These are phyloP conservation scores for Gossypium lobatum DNA, from an alignment of 441 rosid species.

Conservation along the genomic window DNA sequence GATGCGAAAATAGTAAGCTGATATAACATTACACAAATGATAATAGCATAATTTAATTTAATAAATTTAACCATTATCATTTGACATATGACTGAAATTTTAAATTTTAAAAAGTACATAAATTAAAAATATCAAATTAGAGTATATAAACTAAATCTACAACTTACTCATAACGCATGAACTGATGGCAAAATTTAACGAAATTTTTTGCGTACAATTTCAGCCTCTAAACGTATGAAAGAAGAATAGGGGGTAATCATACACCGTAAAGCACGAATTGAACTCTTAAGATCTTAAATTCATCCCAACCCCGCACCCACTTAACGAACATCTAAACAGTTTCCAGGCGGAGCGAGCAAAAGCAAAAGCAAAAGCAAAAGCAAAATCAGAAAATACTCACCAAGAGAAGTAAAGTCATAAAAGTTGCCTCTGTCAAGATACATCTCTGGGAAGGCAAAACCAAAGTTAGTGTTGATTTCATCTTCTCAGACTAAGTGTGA, in stretches of 20 bases:
- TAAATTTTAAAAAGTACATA: too few species aligned
- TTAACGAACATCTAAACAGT: neutral
- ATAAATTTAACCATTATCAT: too few species aligned
- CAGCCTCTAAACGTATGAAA: neutral
- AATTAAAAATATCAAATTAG: too few species aligned
- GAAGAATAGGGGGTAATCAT: neutral
- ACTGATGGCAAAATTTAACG: too few species aligned
- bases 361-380: neutral
- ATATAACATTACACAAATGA: too few species aligned
- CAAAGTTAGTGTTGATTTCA: constrained; percentile 12
- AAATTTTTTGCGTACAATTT: neutral
- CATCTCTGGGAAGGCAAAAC: constrained; percentile 53
- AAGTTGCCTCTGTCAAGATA: constrained; percentile 90
- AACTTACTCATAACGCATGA: too few species aligned
- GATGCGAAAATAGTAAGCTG: neutral
- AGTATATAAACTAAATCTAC: too few species aligned
- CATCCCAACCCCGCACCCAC: neutral
- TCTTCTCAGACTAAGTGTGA: constrained; percentile 3
- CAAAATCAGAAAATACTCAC: constrained; percentile 37
- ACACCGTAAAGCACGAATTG: neutral
- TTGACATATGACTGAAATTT: too few species aligned
- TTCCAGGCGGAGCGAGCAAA: neutral
- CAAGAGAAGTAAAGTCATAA: constrained; percentile 94
- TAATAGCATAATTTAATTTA: too few species aligned
- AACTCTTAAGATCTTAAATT: neutral